phyloP scores from a whole-genome alignment of 352 stramenopile species.

The Pythium aquatile region DNA sequence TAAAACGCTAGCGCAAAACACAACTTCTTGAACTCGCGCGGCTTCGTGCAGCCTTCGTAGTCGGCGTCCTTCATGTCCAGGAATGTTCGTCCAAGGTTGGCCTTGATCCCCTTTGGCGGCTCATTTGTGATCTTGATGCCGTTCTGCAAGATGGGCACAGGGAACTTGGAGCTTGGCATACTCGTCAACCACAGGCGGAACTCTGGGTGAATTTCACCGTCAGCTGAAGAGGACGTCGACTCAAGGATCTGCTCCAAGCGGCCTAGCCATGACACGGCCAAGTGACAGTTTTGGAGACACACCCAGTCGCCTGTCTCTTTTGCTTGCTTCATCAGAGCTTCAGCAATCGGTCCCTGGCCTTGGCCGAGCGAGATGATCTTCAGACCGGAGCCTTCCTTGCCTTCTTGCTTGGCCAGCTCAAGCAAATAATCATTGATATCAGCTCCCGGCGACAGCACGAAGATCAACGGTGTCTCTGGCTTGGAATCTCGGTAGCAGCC shows the following conservation, averaged over 20 bases:
- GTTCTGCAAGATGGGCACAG: conserved; percentile 93
- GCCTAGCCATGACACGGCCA: conserved; percentile 90
- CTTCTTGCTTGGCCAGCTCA: conserved; percentile 87
- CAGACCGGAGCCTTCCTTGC: conserved; percentile 81
- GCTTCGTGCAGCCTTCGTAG: conserved; percentile 87
- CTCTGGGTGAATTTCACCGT: conserved; percentile 75
- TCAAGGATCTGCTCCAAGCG: conserved; percentile 90
- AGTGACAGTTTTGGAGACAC: conserved; percentile 94
- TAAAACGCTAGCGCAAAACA: conserved; percentile 93
- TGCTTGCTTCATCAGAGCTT: conserved; percentile 89
- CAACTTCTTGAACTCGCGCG: conserved; percentile 88
- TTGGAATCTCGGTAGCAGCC: conserved; percentile 92
- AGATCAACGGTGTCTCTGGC: conserved; percentile 91
- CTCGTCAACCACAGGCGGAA: conserved; percentile 94
- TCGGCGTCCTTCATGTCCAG: conserved; percentile 90
- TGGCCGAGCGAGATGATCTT: conserved; percentile 95
- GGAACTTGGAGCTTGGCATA: conserved; percentile 90
- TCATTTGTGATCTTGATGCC: conserved; percentile 97
- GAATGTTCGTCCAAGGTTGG: conserved; percentile 92
- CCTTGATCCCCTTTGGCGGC: conserved; percentile 88
- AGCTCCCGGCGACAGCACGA: conserved; percentile 91
- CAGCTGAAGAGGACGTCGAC: conserved; percentile 37
- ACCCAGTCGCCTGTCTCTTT: conserved; percentile 92
- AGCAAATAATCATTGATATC: conserved; percentile 95
- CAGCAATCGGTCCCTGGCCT: conserved; percentile 91